phyloP scores from a whole-genome alignment of 1,284 basidiomycete genomes.

The Ganoderma lucidum region DNA sequence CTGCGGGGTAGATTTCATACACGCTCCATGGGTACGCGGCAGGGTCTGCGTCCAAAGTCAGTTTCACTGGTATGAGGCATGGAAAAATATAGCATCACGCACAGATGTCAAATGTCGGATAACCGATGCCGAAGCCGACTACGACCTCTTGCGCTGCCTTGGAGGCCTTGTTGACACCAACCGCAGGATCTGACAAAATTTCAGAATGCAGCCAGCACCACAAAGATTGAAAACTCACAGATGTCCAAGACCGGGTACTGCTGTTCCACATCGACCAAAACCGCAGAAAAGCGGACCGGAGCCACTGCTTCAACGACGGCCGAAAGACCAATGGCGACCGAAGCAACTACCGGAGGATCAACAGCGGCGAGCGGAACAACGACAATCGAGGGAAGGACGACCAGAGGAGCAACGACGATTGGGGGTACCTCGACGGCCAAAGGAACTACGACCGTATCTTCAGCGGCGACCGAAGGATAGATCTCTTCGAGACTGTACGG shows the following conservation, averaged over 20 bases:
- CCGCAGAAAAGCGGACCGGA: background rate
- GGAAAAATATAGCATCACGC: background rate
- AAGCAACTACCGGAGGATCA: background rate
- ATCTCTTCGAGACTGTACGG: constrained; percentile 31
- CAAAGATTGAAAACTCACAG: constrained; percentile 19
- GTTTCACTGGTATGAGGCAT: background rate
- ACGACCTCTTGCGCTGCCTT: constrained; percentile 4
- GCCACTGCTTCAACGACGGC: background rate
- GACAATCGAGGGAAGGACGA: too few relatives aligned
- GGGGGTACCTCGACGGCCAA: background rate
- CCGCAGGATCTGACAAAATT: constrained; percentile 14
- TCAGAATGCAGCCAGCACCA: background rate
- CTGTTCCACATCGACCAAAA: constrained; percentile 20
- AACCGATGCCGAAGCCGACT: constrained; percentile 22
- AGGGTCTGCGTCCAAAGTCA: constrained; percentile 24
- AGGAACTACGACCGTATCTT: background rate
- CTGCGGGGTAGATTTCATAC: constrained; percentile 31
- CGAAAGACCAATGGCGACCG: constrained; percentile 9
- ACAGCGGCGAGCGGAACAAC: too few relatives aligned
- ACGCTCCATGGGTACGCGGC: constrained; percentile 34
- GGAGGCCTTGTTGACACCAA: background rate
- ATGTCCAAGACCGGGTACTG: constrained; percentile 32
- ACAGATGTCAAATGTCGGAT: constrained; percentile 39
- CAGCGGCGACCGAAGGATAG: constrained; percentile 24
- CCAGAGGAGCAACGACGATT: background rate